Percentiles rank a stretch among this genome's conserved stretches.
phyloP scores from a whole-genome alignment of 106 monocot species.

The Chionographis japonica region DNA sequence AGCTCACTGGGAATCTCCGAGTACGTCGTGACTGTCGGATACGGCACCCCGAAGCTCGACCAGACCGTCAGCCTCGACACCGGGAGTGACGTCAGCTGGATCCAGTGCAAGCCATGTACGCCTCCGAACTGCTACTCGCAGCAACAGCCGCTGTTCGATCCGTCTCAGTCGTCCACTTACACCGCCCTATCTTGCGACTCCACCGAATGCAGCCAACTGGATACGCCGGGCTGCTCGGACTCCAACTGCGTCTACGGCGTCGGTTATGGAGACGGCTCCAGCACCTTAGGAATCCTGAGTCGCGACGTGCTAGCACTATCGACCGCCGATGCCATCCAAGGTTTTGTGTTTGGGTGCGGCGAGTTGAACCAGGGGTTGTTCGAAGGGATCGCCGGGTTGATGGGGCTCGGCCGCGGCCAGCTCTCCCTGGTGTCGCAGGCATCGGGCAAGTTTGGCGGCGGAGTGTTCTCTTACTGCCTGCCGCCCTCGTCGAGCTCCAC shows the following conservation, averaged over 20 bases:
- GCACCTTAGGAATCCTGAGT: slow-evolving; percentile 4
- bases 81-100: slow-evolving; percentile 9
- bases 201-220: slow-evolving; percentile 5
- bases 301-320: slow-evolving; percentile 19
- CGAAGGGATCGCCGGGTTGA: slow-evolving; percentile 21
- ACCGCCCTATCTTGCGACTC: slow-evolving; percentile 18
- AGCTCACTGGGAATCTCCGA: neutral
- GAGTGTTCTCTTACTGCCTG: slow-evolving; percentile 49
- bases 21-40: neutral
- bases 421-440: slow-evolving; percentile 32
- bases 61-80: slow-evolving; percentile 6
- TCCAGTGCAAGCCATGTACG: slow-evolving; percentile 35
- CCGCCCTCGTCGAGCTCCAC: slow-evolving; percentile 23
- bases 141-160: slow-evolving; percentile 23
- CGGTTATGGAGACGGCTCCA: slow-evolving; percentile 19
- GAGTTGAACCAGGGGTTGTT: slow-evolving; percentile 24
- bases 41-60: neutral
- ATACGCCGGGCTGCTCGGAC: neutral
- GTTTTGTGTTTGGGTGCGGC: slow-evolving; percentile 45
- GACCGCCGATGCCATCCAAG: slow-evolving; percentile 8
- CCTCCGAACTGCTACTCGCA: slow-evolving; percentile 11
- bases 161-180: slow-evolving; percentile 23
- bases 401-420: slow-evolving; percentile 31
- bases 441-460: slow-evolving; percentile 23
- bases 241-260: slow-evolving; percentile 16